Base-by-base conservation (phyloP, 2,329 filamentous ascomycete species). In the Clarireedia paspali region DNA sequence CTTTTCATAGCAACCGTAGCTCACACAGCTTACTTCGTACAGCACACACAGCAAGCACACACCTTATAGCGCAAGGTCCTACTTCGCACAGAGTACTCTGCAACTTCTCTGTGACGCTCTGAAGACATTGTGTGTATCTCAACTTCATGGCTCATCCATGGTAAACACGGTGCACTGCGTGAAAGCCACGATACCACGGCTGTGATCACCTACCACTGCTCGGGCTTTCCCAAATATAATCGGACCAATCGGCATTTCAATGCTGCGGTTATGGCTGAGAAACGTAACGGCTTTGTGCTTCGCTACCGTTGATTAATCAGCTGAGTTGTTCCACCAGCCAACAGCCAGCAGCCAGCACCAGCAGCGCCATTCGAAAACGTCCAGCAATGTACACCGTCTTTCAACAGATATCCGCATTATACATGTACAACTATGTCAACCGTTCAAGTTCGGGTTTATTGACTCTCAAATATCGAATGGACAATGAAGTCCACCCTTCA, bases 121-220 rank as follows among this genome's bases (percentile, higher is more conserved):
- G 34, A 52, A 36, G n/a, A n/a, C 47, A 50, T 2, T 26, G 20
- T 17, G 20, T 40, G 24, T 17, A 23, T 42, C 39, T 46, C 30
- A 46, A 27, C 14, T 40, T 40, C 39, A 40, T 40, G 14, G 39
- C 39, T 40, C 39, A 30, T 30, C 26, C 50, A 24, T 47, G 51
- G 23, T 20, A 47, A 47, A 53, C 51, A 53, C 51, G 42, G 47
- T 53, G 39, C 51, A 53, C 51, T 47, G 51, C 51, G 51, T 53
- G 51, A 47, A 48, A 53, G 44, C 51, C 51, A 53, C 44, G 51
- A 53, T 53, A 30, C 50, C 27, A 53, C 50, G 50, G 38, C 50
- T 45, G 17, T 45, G 17, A 27, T 47, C 50, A 47, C 26, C 44
- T n/a, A 27, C 51, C 51, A 30, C 23, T 53, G 38, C 39, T 53